Percentiles rank a stretch among this genome's conserved stretches.
Evolutionary conservation across 129 eudicot genomes (phyloP).

Genomic region (Scalesia atractyloides): DNA sequence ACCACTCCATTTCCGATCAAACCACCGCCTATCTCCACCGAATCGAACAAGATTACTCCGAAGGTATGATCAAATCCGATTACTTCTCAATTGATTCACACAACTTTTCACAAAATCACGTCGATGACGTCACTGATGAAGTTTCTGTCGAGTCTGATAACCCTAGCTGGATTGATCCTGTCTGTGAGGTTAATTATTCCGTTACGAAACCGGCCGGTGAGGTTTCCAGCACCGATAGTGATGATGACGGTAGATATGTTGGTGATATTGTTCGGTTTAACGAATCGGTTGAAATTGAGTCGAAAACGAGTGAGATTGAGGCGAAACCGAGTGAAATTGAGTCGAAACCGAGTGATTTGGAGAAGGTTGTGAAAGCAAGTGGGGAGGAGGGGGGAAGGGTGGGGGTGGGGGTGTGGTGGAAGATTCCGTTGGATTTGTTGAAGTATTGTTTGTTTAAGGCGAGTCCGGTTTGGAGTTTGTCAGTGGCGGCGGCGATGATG

Average conservation of each 20-base stretch:
- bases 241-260: constrained; percentile 38
- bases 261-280: background rate
- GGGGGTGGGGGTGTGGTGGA: constrained; percentile 86
- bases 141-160: constrained; percentile 47
- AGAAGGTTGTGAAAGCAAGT: constrained; percentile 3
- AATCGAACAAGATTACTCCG: constrained; percentile 32
- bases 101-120: background rate
- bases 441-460: constrained; percentile 65
- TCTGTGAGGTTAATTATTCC: constrained; percentile 28
- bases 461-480: constrained; percentile 83
- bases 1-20: constrained; percentile 35
- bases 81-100: constrained; percentile 62
- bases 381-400: constrained; percentile 40
- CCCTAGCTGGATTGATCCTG: constrained; percentile 85
- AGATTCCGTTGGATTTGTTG: constrained; percentile 77
- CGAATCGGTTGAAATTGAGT: constrained; percentile 30
- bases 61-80: constrained; percentile 56
- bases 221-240: constrained; percentile 43
- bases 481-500: constrained; percentile 86
- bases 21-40: constrained; percentile 34
- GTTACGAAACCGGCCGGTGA: constrained; percentile 37
- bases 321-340: constrained; percentile 4
- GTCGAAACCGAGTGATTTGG: too few relatives aligned
- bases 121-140: constrained; percentile 31
- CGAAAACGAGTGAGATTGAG: constrained; percentile 1